A percentile compares a stretch with the other conserved stretches of the same genome.
Conservation (phyloP, 805 yeast species). For the Lachancea nothofagi region DNA sequence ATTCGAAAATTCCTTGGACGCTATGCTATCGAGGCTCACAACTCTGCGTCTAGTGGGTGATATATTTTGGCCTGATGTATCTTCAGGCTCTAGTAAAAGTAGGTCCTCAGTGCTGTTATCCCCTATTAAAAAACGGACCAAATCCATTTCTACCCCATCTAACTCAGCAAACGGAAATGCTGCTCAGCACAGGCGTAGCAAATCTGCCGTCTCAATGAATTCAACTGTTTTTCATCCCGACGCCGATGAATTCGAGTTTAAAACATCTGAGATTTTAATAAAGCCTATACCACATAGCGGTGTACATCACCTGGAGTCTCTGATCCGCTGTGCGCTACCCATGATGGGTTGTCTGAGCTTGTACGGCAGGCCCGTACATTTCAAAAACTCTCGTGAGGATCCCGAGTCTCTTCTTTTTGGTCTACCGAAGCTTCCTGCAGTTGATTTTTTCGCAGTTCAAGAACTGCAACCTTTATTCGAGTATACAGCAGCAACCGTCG, state of each 20-base stretch:
- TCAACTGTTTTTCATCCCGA: constrained; percentile 6
- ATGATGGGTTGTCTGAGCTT: constrained; percentile 58
- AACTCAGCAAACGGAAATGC: not conserved
- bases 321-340: constrained; percentile 62
- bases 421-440: constrained; percentile 65
- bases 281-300: constrained; percentile 68
- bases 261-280: constrained; percentile 36
- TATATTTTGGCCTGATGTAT: constrained; percentile 7
- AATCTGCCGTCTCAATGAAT: constrained; percentile 10
- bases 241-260: constrained; percentile 3
- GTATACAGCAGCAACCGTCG: not conserved
- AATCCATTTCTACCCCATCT: not conserved
- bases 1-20: constrained; percentile 1
- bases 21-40: constrained; percentile 6
- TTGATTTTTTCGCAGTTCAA: constrained; percentile 41
- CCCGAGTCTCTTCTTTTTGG: constrained; percentile 57
- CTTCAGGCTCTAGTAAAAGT: constrained; percentile 7
- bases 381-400: constrained; percentile 49
- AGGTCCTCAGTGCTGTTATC: constrained; percentile 9
- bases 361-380: constrained; percentile 68
- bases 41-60: constrained; percentile 9
- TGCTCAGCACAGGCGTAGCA: constrained; percentile 5
- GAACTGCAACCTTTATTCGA: constrained; percentile 15
- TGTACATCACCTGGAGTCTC: constrained; percentile 59
- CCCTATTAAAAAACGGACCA: constrained; percentile 5